Conservation (phyloP, 768 basidiomycete species). For the Mycena metata region DNA sequence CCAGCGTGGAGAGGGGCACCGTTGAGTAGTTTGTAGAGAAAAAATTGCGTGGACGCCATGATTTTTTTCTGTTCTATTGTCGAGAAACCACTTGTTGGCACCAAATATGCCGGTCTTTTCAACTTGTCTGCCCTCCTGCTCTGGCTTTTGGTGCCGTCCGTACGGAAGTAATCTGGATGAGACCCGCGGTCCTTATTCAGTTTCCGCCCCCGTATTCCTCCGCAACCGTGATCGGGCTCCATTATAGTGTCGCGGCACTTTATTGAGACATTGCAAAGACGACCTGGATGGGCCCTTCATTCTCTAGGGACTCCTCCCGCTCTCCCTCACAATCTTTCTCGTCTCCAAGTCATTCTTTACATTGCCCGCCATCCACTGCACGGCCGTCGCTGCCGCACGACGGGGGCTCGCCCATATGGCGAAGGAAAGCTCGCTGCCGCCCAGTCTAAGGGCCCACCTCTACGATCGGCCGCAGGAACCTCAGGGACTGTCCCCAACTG, state of each 20-base stretch:
- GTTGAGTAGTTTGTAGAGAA: not conserved
- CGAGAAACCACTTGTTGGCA: slow-evolving; percentile 5
- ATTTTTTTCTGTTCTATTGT: not conserved
- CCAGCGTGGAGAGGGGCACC: not conserved
- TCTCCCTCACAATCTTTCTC: slow-evolving; percentile 36
- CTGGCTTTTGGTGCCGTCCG: slow-evolving; percentile 36
- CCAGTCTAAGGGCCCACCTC: slow-evolving; percentile 64
- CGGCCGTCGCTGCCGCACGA: slow-evolving; percentile 32
- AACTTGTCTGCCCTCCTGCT: slow-evolving; percentile 27
- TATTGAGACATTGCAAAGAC: slow-evolving; percentile 41
- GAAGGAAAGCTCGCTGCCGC: slow-evolving; percentile 63
- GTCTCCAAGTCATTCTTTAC: slow-evolving; percentile 38
- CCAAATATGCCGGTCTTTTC: slow-evolving; percentile 36
- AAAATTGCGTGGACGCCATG: not conserved
- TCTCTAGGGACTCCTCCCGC: slow-evolving; percentile 41
- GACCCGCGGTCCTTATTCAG: slow-evolving; percentile 40
- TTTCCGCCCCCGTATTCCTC: slow-evolving; percentile 51
- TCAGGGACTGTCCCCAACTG: slow-evolving; percentile 30
- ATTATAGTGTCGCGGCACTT: slow-evolving; percentile 41
- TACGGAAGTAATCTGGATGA: slow-evolving; percentile 58
- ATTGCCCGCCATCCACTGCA: slow-evolving; percentile 35
- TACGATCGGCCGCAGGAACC: slow-evolving; percentile 53
- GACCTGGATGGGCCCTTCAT: slow-evolving; percentile 48
- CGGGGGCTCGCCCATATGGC: slow-evolving; percentile 43
- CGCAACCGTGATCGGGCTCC: slow-evolving; percentile 53